Percentiles rank a stretch among this genome's conserved stretches.
These are phyloP conservation scores for Nicotiana rustica DNA, from an alignment of 305 asterid genomes.

Conservation along the genomic window DNA sequence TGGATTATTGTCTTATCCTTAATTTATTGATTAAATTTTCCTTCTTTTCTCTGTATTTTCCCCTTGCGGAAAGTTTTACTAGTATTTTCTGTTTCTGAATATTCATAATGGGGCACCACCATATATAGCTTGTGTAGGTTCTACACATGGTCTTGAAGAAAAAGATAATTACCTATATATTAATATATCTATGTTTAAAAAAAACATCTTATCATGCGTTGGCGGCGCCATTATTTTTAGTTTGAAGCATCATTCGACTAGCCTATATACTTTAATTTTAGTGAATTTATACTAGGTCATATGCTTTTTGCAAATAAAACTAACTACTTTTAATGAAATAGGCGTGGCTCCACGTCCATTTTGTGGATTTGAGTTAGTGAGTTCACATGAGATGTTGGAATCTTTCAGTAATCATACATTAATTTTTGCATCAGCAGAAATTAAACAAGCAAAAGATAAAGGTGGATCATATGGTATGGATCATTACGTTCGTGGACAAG, in stretches of 20 bases:
- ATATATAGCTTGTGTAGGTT: not conserved
- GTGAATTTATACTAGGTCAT: not conserved
- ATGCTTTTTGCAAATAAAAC: not conserved
- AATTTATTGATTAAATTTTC: not conserved
- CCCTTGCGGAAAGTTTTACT: not conserved
- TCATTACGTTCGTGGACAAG: not conserved
- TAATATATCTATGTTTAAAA: not conserved
- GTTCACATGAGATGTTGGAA: constrained; percentile 29
- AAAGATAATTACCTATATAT: not conserved
- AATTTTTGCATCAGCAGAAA: not conserved
- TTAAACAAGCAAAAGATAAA: not conserved
- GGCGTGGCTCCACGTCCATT: constrained; percentile 32
- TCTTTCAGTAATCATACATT: constrained; percentile 5
- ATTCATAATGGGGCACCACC: constrained; percentile 28
- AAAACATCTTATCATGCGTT: constrained; percentile 39
- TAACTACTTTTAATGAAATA: not conserved
- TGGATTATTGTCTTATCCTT: not conserved
- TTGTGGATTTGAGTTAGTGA: not conserved
- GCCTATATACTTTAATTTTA: not conserved
- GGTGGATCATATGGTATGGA: not conserved
- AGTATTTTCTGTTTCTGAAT: not conserved
- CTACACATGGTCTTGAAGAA: not conserved
- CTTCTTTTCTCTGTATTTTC: not conserved
- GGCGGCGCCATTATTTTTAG: constrained; percentile 38
- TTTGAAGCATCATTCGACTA: not conserved